These are phyloP conservation scores for Lepiota brunneoincarnata DNA, from an alignment of 768 basidiomycete genomes.

Conservation along the genomic window DNA sequence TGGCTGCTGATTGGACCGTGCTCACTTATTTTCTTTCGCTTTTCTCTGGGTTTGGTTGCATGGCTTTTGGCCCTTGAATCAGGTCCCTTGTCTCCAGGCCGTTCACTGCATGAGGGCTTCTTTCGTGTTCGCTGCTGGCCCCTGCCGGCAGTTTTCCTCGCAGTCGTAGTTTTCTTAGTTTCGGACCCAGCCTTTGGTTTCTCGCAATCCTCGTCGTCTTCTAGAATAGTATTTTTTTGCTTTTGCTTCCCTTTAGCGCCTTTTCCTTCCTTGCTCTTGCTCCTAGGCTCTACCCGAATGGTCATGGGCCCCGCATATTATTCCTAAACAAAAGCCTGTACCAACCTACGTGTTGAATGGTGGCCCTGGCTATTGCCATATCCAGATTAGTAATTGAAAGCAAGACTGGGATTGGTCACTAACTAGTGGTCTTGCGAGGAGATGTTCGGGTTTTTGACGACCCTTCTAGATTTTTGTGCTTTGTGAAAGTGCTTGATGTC, in stretches of 20 bases:
- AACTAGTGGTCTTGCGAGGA: background rate
- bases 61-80: background rate
- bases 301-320: background rate
- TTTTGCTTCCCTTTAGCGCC: constrained; percentile 1
- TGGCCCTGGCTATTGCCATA: too few species aligned
- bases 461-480: background rate
- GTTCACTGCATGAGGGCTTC: background rate
- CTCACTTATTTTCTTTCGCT: constrained; percentile 5
- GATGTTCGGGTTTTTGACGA: background rate
- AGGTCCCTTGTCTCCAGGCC: background rate
- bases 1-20: background rate
- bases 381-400: too few species aligned
- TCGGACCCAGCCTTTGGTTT: background rate
- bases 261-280: background rate
- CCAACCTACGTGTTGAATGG: too few species aligned
- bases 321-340: background rate
- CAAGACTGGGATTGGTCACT: too few species aligned
- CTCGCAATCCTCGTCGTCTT: background rate
- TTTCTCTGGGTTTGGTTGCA: background rate
- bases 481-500: background rate
- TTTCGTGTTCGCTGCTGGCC: background rate
- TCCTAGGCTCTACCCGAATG: background rate
- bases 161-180: background rate
- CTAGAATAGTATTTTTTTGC: background rate
- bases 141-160: background rate